Base-by-base conservation (phyloP, 1,284 basidiomycete genomes). In the Xerocomus nothofagi region DNA sequence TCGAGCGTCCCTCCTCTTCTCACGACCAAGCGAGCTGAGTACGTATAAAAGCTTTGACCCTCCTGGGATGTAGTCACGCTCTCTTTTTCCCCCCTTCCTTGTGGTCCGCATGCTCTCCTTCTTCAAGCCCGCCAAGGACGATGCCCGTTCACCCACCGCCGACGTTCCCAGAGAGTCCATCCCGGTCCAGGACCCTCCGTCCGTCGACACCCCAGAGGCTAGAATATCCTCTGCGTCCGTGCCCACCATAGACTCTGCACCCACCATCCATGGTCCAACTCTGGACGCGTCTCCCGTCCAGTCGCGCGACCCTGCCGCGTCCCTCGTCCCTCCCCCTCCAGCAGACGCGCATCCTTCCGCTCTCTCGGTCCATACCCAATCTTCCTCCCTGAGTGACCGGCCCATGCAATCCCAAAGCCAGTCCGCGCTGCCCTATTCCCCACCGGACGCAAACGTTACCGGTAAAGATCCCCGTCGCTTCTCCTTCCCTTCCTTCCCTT, bases 401-500 rank as follows among this genome's bases (percentile, higher is more conserved):
- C 60, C 45, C 17, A 51, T 57, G 50, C 61, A 65, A 31, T 63
- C 44, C 18, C 65, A 65, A 40, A 65, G 61, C 44, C 61, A 63
- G 51, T 58, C 65, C 36, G 61, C 63, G 4, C 32, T 63, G 39
- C 61, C 61, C 3, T 66, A 63, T 17, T 63, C 63, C 31, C 32
- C 47, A 2, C 48, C 46, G 1, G 30, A 0, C 21, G 26, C 37
- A 31, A 56, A 43, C 45, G 29, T 54, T 17, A 26, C 50, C 9
- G 44, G 47, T 18, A 67, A 67, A 54, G 60, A 66, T 27, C 55
- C 52, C 18, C 60, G 68, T 42, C 68, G 64, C 31, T 72, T 75
- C 48, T 73, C 73, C 21, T 68, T 73, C 48, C 71, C 71, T 6
- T 70, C 73, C 18, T 61, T 73, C 41, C 52, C 64, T 39, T 69